phyloP scores from a whole-genome alignment of 2,329 filamentous ascomycete genomes.

The Alternaria gaisen region DNA sequence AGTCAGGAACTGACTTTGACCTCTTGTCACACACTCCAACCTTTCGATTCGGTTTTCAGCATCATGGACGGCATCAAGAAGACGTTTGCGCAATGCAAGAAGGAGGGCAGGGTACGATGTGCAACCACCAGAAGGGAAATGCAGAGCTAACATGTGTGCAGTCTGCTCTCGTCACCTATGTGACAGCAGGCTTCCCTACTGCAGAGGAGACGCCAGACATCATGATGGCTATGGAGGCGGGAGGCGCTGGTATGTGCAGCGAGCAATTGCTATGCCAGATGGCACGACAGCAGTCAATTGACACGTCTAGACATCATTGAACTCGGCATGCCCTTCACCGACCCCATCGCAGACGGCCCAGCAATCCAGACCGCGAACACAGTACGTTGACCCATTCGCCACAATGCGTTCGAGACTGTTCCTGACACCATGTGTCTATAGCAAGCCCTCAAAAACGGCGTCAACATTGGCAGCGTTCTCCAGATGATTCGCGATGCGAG shows the following conservation, averaged over 20 bases:
- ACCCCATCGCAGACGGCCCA: conserved; percentile 96
- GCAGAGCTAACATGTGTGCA: conserved; percentile 51
- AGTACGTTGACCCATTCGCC: conserved; percentile 56
- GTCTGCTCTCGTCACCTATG: conserved; percentile 91
- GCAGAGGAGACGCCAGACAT: conserved; percentile 84
- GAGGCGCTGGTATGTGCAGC: conserved; percentile 76
- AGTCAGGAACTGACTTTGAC: background rate
- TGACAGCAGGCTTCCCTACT: conserved; percentile 91
- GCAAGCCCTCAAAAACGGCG: conserved; percentile 84
- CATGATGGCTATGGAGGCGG: conserved; percentile 87
- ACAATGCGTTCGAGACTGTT: conserved; percentile 14
- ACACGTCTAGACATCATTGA: conserved; percentile 81
- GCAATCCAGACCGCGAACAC: conserved; percentile 97
- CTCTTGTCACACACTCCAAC: conserved; percentile 1
- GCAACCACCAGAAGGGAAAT: background rate
- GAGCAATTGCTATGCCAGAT: background rate
- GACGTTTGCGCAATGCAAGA: conserved; percentile 61
- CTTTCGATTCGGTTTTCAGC: conserved; percentile 5
- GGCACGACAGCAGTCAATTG: conserved; percentile 19
- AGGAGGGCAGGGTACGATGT: conserved; percentile 55
- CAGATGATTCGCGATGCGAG: conserved; percentile 85
- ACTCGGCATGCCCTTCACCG: conserved; percentile 94
- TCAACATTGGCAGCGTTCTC: conserved; percentile 81
- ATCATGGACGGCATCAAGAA: conserved; percentile 60
- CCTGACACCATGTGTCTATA: conserved; percentile 38